Percentiles rank a stretch among this genome's conserved stretches.
phyloP scores from a whole-genome alignment of 23 red algal genomes.

The Gracilaria caudata region DNA sequence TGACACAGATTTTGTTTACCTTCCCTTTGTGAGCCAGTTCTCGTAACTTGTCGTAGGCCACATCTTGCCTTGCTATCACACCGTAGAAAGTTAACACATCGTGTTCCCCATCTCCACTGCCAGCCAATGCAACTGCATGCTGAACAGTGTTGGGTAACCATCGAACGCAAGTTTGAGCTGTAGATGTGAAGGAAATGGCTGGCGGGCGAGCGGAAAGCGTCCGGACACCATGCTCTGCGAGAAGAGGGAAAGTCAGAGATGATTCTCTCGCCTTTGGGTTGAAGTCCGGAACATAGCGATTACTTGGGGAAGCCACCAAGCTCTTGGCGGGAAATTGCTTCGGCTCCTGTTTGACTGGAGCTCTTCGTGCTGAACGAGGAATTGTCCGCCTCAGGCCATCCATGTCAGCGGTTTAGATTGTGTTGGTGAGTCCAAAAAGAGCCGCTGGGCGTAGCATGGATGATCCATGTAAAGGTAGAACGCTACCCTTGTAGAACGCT shows the following conservation, averaged over 20 bases:
- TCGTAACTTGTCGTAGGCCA: not conserved
- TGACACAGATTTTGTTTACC: slow-evolving; percentile 45
- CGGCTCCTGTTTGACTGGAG: not conserved
- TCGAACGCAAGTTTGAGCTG: slow-evolving; percentile 48
- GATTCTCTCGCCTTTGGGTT: slow-evolving; percentile 9
- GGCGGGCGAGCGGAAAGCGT: not conserved
- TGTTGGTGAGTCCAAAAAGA: too few species aligned
- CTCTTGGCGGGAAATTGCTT: not conserved
- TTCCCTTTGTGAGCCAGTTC: slow-evolving; percentile 49
- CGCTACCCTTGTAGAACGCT: too few species aligned
- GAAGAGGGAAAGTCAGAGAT: not conserved
- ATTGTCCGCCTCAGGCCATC: slow-evolving; percentile 55
- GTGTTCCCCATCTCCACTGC: slow-evolving; percentile 35
- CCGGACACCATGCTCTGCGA: not conserved
- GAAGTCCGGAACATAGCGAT: slow-evolving; percentile 40
- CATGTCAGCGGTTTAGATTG: slow-evolving; percentile 35
- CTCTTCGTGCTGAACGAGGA: slow-evolving; percentile 52
- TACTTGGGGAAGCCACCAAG: not conserved
- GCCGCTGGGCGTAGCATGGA: too few species aligned
- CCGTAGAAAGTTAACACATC: slow-evolving; percentile 45
- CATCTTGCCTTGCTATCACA: slow-evolving; percentile 15
- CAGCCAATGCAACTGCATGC: slow-evolving; percentile 43
- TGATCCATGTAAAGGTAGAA: too few species aligned
- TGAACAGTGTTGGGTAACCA: slow-evolving; percentile 33
- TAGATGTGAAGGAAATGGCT: slow-evolving; percentile 15